These are phyloP conservation scores for Verticillium dahliae DNA, from an alignment of 2,329 filamentous ascomycete species.

Conservation along the genomic window DNA sequence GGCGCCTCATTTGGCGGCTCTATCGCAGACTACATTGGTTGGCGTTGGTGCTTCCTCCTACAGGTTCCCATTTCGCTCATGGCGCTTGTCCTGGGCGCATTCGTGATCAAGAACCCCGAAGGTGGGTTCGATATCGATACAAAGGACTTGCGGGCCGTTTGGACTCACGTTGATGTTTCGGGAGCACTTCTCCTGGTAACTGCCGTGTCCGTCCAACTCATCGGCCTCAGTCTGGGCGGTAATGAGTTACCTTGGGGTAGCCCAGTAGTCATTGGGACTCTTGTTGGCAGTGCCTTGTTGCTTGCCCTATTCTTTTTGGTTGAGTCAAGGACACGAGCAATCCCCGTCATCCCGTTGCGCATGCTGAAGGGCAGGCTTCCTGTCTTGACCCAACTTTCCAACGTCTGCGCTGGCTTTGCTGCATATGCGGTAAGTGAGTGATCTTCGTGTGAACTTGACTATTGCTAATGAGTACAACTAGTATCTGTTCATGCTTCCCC, in stretches of 20 bases:
- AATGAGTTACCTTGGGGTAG: conserved; percentile 48
- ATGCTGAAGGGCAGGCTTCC: conserved; percentile 51
- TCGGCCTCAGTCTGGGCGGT: conserved; percentile 49
- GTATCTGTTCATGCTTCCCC: conserved; percentile 63
- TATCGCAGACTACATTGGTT: conserved; percentile 58
- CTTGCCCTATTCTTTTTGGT: conserved; percentile 37
- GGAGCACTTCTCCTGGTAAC: conserved; percentile 51
- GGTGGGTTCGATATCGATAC: conserved; percentile 14
- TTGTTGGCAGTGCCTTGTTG: conserved; percentile 35
- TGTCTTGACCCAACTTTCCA: conserved; percentile 48
- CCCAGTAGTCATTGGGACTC: conserved; percentile 35
- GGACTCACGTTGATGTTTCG: conserved; percentile 50
- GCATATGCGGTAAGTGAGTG: conserved; percentile 51
- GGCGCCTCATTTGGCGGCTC: conserved; percentile 60
- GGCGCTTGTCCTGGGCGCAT: conserved; percentile 45
- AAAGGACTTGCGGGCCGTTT: conserved; percentile 27
- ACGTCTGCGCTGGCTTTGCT: conserved; percentile 53
- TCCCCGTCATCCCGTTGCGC: conserved; percentile 47
- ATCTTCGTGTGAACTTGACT: not conserved
- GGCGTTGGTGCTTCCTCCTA: conserved; percentile 60
- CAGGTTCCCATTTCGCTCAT: conserved; percentile 53
- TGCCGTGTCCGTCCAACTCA: conserved; percentile 50
- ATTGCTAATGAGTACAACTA: conserved; percentile 11
- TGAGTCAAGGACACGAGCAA: conserved; percentile 41
- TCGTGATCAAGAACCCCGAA: conserved; percentile 42